These are phyloP conservation scores for Discostella pseudostelligera DNA, from an alignment of 108 stramenopile species.

Conservation along the genomic window DNA sequence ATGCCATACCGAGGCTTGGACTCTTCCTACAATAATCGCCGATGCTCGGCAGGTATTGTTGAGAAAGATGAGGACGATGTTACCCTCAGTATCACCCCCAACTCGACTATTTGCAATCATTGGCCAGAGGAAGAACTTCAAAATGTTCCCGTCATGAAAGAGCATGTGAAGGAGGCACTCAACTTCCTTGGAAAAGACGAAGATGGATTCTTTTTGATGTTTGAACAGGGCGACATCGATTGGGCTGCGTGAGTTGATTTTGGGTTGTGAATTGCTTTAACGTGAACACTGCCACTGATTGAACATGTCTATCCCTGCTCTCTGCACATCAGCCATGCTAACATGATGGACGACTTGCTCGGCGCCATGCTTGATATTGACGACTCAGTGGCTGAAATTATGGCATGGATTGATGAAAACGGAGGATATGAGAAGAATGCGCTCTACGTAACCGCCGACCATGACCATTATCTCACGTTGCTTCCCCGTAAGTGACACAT, in stretches of 20 bases:
- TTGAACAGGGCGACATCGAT: conserved; percentile 68
- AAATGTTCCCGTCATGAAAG: conserved; percentile 50
- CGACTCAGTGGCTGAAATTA: conserved; percentile 44
- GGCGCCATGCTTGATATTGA: conserved; percentile 62
- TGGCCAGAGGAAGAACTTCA: conserved; percentile 46
- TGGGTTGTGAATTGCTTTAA: too few species aligned
- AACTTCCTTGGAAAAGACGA: conserved; percentile 62
- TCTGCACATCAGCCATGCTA: conserved; percentile 31
- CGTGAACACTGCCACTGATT: not conserved
- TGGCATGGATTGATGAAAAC: conserved; percentile 53
- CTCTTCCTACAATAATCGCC: conserved; percentile 41
- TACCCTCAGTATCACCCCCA: conserved; percentile 28
- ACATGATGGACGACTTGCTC: conserved; percentile 66
- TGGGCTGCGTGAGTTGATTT: conserved; percentile 45
- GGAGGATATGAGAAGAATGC: conserved; percentile 67
- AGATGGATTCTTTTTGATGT: conserved; percentile 68
- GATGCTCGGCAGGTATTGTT: conserved; percentile 35
- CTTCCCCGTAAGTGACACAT: not conserved
- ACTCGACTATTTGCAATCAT: conserved; percentile 45
- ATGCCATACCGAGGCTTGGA: conserved; percentile 56
- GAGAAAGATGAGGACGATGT: conserved; percentile 41
- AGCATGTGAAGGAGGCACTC: conserved; percentile 50
- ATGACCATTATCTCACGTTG: conserved; percentile 64
- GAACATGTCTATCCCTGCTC: too few species aligned
- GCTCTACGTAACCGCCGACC: conserved; percentile 63